phyloP scores from a whole-genome alignment of 83 land plant species.

The Picea engelmannii region DNA sequence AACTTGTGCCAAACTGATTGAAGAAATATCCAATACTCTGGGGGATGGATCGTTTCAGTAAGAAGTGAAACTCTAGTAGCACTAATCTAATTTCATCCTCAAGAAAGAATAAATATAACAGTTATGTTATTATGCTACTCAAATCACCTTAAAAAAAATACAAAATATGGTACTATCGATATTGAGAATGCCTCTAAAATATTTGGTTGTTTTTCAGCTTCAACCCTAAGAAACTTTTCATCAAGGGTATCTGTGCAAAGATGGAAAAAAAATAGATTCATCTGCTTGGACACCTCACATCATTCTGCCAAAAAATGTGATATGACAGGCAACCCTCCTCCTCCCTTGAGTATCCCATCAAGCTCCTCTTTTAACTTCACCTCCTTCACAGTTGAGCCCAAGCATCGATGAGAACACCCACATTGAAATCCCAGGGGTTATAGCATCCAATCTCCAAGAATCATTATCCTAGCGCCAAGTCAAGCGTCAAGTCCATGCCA shows the following conservation, averaged over 20 bases:
- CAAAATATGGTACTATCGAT: constrained; percentile 82
- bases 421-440: too few species aligned
- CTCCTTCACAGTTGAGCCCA: constrained; percentile 59
- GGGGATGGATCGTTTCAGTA: too few species aligned
- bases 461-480: too few species aligned
- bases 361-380: constrained; percentile 64
- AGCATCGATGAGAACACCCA: too few species aligned
- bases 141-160: constrained; percentile 72
- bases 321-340: constrained; percentile 38
- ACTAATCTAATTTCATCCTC: too few species aligned
- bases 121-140: too few species aligned
- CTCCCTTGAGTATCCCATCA: constrained; percentile 24
- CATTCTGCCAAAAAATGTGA: constrained; percentile 91
- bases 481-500: too few species aligned
- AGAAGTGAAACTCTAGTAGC: too few species aligned
- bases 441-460: too few species aligned
- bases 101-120: too few species aligned
- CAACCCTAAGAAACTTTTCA: constrained; percentile 75
- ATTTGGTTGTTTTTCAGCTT: constrained; percentile 93
- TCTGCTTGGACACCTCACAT: constrained; percentile 88
- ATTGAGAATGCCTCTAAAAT: constrained; percentile 77
- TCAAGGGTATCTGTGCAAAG: constrained; percentile 74
- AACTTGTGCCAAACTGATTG: background rate
- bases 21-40: background rate
- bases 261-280: constrained; percentile 81